Percentiles rank a stretch among this genome's conserved stretches.
phyloP scores from a whole-genome alignment of 2,329 filamentous ascomycete species.

The Fusarium sp. region DNA sequence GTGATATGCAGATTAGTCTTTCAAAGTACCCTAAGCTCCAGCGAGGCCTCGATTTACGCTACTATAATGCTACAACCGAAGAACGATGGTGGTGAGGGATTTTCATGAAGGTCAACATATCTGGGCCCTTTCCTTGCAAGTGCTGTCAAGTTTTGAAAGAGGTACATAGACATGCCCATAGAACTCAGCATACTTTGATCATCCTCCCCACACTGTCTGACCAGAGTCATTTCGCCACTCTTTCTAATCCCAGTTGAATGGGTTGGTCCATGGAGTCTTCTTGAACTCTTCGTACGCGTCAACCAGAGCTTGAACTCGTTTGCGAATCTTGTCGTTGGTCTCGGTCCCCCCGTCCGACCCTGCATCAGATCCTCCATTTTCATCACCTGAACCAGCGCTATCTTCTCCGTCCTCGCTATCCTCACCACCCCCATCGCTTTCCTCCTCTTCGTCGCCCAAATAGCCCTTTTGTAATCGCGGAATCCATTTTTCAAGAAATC shows the following conservation, averaged over 20 bases:
- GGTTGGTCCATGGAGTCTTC: neutral
- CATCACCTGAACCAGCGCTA: neutral
- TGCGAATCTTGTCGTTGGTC: neutral
- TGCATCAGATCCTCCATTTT: constrained; percentile 1
- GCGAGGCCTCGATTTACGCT: no score
- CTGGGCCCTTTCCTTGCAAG: no score
- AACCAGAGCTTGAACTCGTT: neutral
- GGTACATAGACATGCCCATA: no score
- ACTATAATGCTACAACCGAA: no score
- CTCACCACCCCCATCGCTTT: neutral
- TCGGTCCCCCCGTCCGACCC: neutral
- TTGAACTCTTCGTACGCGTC: constrained; percentile 1
- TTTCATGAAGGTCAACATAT: no score
- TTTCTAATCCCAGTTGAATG: constrained; percentile 3
- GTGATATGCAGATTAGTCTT: no score
- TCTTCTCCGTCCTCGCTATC: no score
- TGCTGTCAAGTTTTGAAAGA: no score
- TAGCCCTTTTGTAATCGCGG: neutral
- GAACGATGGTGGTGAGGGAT: no score
- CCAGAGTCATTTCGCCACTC: neutral
- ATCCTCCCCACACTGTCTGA: neutral
- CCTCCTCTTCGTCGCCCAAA: neutral
- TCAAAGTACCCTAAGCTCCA: no score
- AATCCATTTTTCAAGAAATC: neutral
- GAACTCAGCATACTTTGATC: neutral